phyloP scores from a whole-genome alignment of 352 stramenopile genomes.

The Phytophthora foliorum region DNA sequence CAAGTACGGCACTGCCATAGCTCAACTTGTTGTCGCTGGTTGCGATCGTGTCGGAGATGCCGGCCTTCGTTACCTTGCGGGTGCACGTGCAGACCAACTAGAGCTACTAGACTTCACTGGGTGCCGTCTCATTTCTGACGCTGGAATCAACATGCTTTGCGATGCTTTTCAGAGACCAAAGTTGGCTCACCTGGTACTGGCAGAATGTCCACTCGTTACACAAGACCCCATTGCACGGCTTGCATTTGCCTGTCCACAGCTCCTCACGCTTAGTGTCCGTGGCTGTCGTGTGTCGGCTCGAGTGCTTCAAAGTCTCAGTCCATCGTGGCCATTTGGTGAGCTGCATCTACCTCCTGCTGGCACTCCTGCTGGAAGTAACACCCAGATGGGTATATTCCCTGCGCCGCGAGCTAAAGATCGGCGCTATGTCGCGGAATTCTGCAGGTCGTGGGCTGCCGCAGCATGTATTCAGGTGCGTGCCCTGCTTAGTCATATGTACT shows the following conservation, averaged over 20 bases:
- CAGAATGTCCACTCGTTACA: slow-evolving; percentile 66
- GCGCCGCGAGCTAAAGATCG: slow-evolving; percentile 72
- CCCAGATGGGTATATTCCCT: slow-evolving; percentile 74
- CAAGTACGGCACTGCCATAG: slow-evolving; percentile 38
- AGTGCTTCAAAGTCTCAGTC: slow-evolving; percentile 68
- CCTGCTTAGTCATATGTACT: not conserved
- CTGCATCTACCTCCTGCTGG: slow-evolving; percentile 48
- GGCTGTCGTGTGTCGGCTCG: slow-evolving; percentile 70
- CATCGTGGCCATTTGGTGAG: slow-evolving; percentile 71
- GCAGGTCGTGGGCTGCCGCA: slow-evolving; percentile 61
- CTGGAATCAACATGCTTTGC: slow-evolving; percentile 57
- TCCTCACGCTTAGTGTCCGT: slow-evolving; percentile 76
- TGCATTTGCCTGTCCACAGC: slow-evolving; percentile 68
- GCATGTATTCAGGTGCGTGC: slow-evolving; percentile 63
- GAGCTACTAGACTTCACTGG: slow-evolving; percentile 72
- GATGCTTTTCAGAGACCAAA: slow-evolving; percentile 63
- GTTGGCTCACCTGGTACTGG: slow-evolving; percentile 67
- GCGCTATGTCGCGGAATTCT: slow-evolving; percentile 68
- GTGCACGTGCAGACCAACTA: slow-evolving; percentile 59
- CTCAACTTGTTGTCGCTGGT: slow-evolving; percentile 66
- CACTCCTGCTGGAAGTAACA: slow-evolving; percentile 17
- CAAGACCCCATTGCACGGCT: slow-evolving; percentile 71
- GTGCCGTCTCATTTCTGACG: slow-evolving; percentile 63
- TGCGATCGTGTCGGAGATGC: slow-evolving; percentile 71
- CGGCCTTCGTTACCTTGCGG: slow-evolving; percentile 62